phyloP scores from a whole-genome alignment of 495 filamentous ascomycete genomes.

The Xylaria grammica region DNA sequence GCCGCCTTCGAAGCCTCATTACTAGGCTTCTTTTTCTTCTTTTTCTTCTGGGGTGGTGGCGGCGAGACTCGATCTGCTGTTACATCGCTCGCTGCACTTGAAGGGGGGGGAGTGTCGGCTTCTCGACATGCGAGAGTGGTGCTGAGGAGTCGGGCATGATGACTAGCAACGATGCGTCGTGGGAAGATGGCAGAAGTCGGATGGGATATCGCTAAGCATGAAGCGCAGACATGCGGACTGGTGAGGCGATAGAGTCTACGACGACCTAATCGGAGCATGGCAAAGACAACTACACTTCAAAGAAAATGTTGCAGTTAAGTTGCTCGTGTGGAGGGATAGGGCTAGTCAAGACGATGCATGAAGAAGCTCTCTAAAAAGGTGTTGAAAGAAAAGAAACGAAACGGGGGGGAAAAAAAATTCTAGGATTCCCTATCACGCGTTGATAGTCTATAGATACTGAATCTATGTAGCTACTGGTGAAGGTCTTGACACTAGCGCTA shows the following conservation, averaged over 20 bases:
- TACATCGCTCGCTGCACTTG: not conserved
- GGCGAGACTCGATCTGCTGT: not conserved
- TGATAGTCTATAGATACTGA: too few relatives aligned
- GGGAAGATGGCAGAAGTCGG: not conserved
- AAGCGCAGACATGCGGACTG: slow-evolving; percentile 34
- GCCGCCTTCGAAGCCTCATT: not conserved
- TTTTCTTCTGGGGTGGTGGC: not conserved
- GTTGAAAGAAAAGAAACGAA: too few relatives aligned
- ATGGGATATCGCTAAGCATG: slow-evolving; percentile 26
- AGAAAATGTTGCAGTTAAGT: slow-evolving; percentile 4
- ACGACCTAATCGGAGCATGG: slow-evolving; percentile 40
- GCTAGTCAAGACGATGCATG: not conserved
- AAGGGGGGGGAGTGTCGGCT: not conserved
- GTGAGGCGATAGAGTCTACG: slow-evolving; percentile 30
- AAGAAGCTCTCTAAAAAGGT: not conserved
- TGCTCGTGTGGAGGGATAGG: not conserved
- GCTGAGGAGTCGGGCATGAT: slow-evolving; percentile 16
- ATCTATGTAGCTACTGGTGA: not conserved
- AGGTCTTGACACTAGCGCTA: not conserved
- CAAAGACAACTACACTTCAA: slow-evolving; percentile 26
- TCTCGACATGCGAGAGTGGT: slow-evolving; percentile 16
- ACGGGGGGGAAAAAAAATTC: not conserved
- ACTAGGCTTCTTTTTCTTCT: slow-evolving; percentile 12
- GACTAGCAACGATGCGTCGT: slow-evolving; percentile 9
- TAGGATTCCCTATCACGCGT: too few relatives aligned